Evolutionary conservation across 2,329 filamentous ascomycete species (phyloP).

Genomic region (Aspergillus hortae): DNA sequence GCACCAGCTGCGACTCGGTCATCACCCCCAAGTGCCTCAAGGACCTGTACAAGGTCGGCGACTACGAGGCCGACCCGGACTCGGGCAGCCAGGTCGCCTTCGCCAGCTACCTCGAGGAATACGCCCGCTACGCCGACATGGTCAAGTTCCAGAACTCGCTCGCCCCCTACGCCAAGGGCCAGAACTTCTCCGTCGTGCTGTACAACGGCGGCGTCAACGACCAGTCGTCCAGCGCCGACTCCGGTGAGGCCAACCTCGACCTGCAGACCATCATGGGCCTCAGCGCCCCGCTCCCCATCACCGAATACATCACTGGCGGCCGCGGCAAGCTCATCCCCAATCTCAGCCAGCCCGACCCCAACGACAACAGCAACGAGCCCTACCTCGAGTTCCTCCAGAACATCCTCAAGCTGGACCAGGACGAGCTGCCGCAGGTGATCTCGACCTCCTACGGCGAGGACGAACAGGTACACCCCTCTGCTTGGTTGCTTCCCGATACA

Average conservation of each 20-base stretch:
- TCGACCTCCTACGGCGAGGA: constrained; percentile 42
- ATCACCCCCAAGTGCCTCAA: constrained; percentile 48
- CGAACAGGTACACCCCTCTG: constrained; percentile 28
- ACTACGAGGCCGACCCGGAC: constrained; percentile 34
- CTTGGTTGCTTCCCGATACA: too few relatives aligned
- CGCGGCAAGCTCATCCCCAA: constrained; percentile 46
- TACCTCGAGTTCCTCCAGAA: constrained; percentile 35
- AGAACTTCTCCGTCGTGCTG: constrained; percentile 43
- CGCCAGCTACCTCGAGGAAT: constrained; percentile 47
- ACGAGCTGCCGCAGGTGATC: constrained; percentile 34
- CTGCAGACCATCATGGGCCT: constrained; percentile 48
- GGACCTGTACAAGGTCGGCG: constrained; percentile 45
- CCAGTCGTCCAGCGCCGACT: constrained; percentile 35
- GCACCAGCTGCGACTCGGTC: constrained; percentile 39
- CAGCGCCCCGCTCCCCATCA: constrained; percentile 41
- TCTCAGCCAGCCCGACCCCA: constrained; percentile 42
- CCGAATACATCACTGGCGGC: constrained; percentile 48
- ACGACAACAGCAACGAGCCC: constrained; percentile 47
- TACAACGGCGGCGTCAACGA: constrained; percentile 41
- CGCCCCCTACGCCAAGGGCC: constrained; percentile 38
- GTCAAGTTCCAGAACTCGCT: constrained; percentile 36
- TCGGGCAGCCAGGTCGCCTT: constrained; percentile 43
- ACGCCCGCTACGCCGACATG: constrained; percentile 47
- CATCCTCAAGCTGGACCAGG: constrained; percentile 26
- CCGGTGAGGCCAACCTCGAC: constrained; percentile 50